Evolutionary conservation across 805 yeast genomes (phyloP), one percentile per base, ranked within the genome.

Genomic region (Suhomyces xylopsoci): DNA sequence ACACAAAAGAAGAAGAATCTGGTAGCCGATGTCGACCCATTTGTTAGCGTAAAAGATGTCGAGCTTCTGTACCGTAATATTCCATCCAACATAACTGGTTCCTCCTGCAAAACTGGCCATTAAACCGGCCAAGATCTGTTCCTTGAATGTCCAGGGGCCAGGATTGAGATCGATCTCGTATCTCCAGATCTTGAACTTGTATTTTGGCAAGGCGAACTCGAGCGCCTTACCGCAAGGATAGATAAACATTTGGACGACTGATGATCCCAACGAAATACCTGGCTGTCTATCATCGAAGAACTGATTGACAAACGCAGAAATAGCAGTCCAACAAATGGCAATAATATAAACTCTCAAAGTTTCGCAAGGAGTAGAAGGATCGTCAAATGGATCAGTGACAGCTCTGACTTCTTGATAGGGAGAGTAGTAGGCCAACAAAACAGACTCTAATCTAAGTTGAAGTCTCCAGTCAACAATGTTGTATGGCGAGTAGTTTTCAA

Each of bases 81-180:
- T 63, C 45, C 47, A 59, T 2, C 56, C 36, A n/a, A 63, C 65
- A 30, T 53, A 70, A 48, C 62, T 57, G 52, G 65, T 76, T 25
- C 69, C 59, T 32, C 64, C 61, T 40, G 73, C 69, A 30, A 73
- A 70, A 47, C 71, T 64, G 58, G 61, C 70, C 60, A 71, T 70
- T 17, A 76, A 60, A 7, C 89, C 80, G 1, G 85, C 73, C 53
- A 85, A 74, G 83, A 83, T 81, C 64, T 85, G 90, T 59, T 84
- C 89, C 61, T 84, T 84, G 57, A 66, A 73, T 25, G 74, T 69
- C 85, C 87, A 85, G 14, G 86, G 85, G 9, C 88, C 87, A 2
- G 85, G 86, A 62, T 82, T 82, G 46, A 83, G 63, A 8, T 55
- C 58, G 15, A 61, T 6, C 7, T 42, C 34, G 45, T 47, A 50